These are phyloP conservation scores for Phialocephala subalpina DNA, from an alignment of 2,329 filamentous ascomycete genomes.

Conservation along the genomic window DNA sequence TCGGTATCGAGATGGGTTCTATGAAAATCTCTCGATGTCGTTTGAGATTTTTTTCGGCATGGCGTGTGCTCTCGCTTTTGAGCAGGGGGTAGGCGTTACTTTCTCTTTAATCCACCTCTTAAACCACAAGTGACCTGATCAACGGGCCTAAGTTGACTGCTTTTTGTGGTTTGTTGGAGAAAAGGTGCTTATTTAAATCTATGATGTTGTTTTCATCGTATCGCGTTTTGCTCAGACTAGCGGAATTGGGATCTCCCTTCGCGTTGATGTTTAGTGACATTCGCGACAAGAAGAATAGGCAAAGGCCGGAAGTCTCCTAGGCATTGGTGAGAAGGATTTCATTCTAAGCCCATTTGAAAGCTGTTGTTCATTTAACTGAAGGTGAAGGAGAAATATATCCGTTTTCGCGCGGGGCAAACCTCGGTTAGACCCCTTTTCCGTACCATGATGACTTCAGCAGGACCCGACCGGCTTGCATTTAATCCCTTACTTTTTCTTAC, in stretches of 20 bases:
- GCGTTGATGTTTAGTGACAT: no score
- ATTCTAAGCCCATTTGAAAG: background rate
- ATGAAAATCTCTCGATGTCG: background rate
- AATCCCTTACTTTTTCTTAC: background rate
- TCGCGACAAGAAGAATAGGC: no score
- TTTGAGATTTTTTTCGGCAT: background rate
- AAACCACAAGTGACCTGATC: conserved; percentile 1
- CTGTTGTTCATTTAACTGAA: background rate
- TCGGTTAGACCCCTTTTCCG: no score
- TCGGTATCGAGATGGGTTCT: background rate
- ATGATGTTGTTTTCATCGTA: background rate
- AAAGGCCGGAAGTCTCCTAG: no score
- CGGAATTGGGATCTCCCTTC: no score
- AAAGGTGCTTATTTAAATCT: background rate
- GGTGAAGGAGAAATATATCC: no score
- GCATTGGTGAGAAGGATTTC: no score
- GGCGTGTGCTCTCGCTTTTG: background rate
- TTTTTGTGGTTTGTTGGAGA: background rate
- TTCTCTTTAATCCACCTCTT: background rate
- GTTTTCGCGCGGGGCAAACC: no score
- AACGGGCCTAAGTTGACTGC: background rate
- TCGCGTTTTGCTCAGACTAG: no score
- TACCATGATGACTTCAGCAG: background rate
- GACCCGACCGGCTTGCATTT: background rate
- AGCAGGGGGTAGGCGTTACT: background rate